Base-by-base conservation (phyloP, 2,329 filamentous ascomycete species). In the Exophiala sp. region DNA sequence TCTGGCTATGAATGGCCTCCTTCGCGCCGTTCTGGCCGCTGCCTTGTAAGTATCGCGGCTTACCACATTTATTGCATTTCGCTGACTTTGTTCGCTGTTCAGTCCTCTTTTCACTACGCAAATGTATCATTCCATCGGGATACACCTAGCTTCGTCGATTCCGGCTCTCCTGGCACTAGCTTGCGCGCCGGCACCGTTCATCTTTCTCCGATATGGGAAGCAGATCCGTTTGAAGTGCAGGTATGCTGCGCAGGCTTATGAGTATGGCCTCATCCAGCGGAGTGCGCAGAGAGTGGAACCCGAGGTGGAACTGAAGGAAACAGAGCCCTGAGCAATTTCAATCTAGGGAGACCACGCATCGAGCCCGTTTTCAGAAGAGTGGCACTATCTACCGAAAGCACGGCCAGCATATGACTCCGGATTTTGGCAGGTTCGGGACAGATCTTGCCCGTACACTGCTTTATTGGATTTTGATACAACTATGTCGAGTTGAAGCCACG, bases 1-100 rank as follows among this genome's bases (percentile, higher is more conserved):
- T 0, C 74, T 91, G 7, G 88, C 88, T 2, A 86, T 86, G 43
- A 89, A 92, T 71, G 88, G 88, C 0, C 87, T 95, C 65, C 73
- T 95, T 35, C 85, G 90, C 62, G 91, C 87, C 0, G 75, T 91
- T 7, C 87, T 85, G 58, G 89, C 88, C 59, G 88, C 88, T 1
- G 84, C 79, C 1, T 94, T 95, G 24, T 29, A 29, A 29, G 24
- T 29, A 3, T 29, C 3, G 7, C 24, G 24, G 24, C 24, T 29
- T 8, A 4, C 24, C 1, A 3, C 24, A 2, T 29, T 29, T 29
- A 8, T 8, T 8, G 24, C 24, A 29, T 1, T 29, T 8, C 24
- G 24, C 24, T 29, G 24, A 29, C 24, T 8, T 29, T 29, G 24
- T 29, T 29, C 24, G 24, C 7, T 29, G 5, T 29, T 8, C 24